Conservation (phyloP, 2,329 filamentous ascomycete genomes). For the Pseudocercospora macadamiae region DNA sequence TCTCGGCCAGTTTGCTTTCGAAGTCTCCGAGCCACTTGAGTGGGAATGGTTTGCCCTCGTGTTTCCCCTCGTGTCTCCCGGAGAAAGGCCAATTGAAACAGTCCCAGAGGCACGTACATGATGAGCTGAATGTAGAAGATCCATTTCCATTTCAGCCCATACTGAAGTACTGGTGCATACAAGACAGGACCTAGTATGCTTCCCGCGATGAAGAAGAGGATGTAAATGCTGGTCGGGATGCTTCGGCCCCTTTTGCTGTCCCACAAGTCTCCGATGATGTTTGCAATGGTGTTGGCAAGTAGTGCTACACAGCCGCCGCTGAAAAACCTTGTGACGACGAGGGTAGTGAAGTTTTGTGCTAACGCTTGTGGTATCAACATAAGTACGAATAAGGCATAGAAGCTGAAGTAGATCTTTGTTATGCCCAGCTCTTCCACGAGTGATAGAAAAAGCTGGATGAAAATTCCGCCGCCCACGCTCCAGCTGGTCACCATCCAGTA, state of each 20-base stretch:
- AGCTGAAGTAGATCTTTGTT: constrained; percentile 32
- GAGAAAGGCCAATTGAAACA: constrained; percentile 45
- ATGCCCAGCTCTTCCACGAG: constrained; percentile 45
- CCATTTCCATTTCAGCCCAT: constrained; percentile 41
- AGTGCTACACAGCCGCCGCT: constrained; percentile 42
- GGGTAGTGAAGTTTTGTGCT: constrained; percentile 43
- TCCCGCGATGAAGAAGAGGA: constrained; percentile 39
- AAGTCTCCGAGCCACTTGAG: constrained; percentile 40
- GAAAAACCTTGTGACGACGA: constrained; percentile 43
- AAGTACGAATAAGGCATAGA: constrained; percentile 40
- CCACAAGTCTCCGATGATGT: constrained; percentile 46
- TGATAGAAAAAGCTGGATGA: constrained; percentile 41
- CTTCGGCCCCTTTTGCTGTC: constrained; percentile 36
- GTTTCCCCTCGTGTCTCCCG: constrained; percentile 55
- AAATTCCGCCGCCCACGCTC: constrained; percentile 42
- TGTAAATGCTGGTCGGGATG: constrained; percentile 42
- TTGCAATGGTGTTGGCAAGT: constrained; percentile 41
- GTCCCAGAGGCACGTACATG: constrained; percentile 48
- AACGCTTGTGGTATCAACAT: constrained; percentile 46
- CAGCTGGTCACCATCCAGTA: constrained; percentile 45
- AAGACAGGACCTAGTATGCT: constrained; percentile 42
- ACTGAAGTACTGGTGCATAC: constrained; percentile 39
- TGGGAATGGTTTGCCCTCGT: constrained; percentile 52
- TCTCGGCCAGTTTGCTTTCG: constrained; percentile 35
- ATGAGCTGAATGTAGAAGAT: constrained; percentile 48